A percentile compares a stretch with the other conserved stretches of the same genome.
phyloP scores from a whole-genome alignment of 2,329 filamentous ascomycete species.

The Paecilomyces niveus region DNA sequence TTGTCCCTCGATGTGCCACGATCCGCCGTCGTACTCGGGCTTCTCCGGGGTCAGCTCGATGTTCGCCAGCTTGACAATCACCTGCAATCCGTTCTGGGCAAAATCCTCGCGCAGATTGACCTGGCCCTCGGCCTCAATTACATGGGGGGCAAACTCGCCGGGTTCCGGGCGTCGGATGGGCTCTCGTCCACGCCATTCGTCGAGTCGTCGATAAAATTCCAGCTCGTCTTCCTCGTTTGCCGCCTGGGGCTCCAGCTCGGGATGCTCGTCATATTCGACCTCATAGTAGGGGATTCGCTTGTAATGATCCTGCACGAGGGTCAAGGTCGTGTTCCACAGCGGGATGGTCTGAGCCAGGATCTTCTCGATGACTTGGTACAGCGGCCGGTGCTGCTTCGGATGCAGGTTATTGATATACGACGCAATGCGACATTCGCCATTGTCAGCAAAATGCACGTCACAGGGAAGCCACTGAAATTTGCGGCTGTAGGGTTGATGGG shows the following conservation, averaged over 20 bases:
- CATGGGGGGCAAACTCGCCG: constrained; percentile 6
- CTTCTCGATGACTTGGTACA: constrained; percentile 28
- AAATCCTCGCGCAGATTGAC: too few relatives aligned
- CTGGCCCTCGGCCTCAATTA: too few relatives aligned
- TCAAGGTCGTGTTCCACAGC: constrained; percentile 25
- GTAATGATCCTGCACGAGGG: constrained; percentile 5
- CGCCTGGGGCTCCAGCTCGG: background rate
- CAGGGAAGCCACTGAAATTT: constrained; percentile 41
- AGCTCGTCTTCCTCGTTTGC: too few relatives aligned
- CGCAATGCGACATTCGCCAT: constrained; percentile 18
- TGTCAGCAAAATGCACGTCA: constrained; percentile 19
- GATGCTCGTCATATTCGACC: constrained; percentile 10
- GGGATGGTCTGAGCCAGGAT: constrained; percentile 24
- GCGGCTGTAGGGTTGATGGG: constrained; percentile 9
- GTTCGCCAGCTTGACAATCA: constrained; percentile 58
- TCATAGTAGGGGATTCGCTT: constrained; percentile 6
- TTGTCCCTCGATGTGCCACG: constrained; percentile 38
- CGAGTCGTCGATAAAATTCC: too few relatives aligned
- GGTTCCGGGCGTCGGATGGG: constrained; percentile 3
- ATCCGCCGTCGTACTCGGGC: constrained; percentile 42
- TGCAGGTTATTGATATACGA: constrained; percentile 38
- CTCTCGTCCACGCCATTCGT: too few relatives aligned
- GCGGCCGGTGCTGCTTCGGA: constrained; percentile 18
- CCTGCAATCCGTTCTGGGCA: constrained; percentile 41
- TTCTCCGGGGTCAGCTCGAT: constrained; percentile 52